Evolutionary conservation across 1,284 basidiomycete species (phyloP), one percentile per base, ranked within the genome.

Genomic region (Phaffia rhodozyma): DNA sequence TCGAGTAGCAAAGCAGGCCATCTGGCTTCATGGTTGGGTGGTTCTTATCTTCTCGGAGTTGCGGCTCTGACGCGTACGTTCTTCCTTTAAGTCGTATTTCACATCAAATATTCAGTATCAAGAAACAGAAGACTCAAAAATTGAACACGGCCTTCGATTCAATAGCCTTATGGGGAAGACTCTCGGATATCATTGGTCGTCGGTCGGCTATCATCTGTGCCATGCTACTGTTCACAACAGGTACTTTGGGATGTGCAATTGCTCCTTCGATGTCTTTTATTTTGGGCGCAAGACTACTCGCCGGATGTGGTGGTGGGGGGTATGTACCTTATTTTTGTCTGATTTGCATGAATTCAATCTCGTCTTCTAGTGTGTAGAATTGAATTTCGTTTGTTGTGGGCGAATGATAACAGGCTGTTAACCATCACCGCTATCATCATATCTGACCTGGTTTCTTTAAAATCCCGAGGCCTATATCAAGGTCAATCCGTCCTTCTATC

Each of bases 391-490:
- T 2, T 16, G 13, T 43, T 16, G 2, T 43, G 38, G 5, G 16
- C 38, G 13, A 43, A 43, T 11, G 38, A 43, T 43, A 2, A 43
- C 13, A 43, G 38, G 13, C 38, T 43, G 13, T 43, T 43, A 16
- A 43, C 38, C 13, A 43, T 43, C 38, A 43, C 38, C 38, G 38
- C 38, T 16, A 43, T 43, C 2, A 43, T 43, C 13, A 43, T 16
- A 43, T 43, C 67, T 30, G 70, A 72, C 54, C 68, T 72, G 18
- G 72, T 72, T 11, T 72, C 71, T 1, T 60, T 69, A 5, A 68
- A 68, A 27, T 71, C 72, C 48, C 64, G 72, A n/a, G 72, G 71
- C 0, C 60, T 72, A 5, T 72, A 72, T 59, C 71, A 71, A 67
- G 71, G 62, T 18, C n/a, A 25, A 5, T 27, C 11, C 16, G 27